These are phyloP conservation scores for Apocynum venetum DNA, from an alignment of 257 asterid species.

Conservation along the genomic window DNA sequence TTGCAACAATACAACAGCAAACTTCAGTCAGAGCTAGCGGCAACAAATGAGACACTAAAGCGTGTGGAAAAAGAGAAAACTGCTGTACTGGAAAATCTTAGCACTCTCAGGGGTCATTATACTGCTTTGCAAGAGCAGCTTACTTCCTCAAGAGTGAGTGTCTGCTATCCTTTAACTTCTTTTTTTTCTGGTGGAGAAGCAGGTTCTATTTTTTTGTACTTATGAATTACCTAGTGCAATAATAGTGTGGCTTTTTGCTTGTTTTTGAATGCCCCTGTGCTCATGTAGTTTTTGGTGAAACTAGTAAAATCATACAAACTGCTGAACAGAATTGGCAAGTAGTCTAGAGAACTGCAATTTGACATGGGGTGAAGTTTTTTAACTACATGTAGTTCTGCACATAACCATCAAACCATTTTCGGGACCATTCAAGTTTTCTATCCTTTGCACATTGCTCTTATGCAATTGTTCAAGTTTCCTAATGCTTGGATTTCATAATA, in stretches of 20 bases:
- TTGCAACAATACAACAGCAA: conserved; percentile 80
- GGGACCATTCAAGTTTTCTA: neutral
- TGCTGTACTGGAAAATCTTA: conserved; percentile 68
- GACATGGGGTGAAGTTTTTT: neutral
- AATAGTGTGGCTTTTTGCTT: neutral
- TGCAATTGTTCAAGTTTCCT: neutral
- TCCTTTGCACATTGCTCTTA: too few species aligned
- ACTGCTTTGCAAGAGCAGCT: conserved; percentile 89
- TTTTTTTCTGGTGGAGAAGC: neutral
- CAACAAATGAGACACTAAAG: conserved; percentile 58
- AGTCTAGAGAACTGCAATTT: neutral
- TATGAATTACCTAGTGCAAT: neutral
- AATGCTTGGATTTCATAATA: neutral
- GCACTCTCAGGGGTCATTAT: conserved; percentile 76
- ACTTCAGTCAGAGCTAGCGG: conserved; percentile 78
- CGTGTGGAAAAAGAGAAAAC: conserved; percentile 82
- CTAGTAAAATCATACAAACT: neutral
- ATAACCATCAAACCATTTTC: neutral
- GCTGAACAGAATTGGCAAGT: neutral
- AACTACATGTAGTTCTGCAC: neutral
- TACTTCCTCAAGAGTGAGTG: conserved; percentile 57
- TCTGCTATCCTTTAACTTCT: neutral
- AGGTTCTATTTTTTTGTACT: neutral
- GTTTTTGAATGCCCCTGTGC: neutral
- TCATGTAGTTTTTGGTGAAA: neutral